phyloP scores from a whole-genome alignment of 2,329 filamentous ascomycete species.

The Magnaporthiopsis poae region DNA sequence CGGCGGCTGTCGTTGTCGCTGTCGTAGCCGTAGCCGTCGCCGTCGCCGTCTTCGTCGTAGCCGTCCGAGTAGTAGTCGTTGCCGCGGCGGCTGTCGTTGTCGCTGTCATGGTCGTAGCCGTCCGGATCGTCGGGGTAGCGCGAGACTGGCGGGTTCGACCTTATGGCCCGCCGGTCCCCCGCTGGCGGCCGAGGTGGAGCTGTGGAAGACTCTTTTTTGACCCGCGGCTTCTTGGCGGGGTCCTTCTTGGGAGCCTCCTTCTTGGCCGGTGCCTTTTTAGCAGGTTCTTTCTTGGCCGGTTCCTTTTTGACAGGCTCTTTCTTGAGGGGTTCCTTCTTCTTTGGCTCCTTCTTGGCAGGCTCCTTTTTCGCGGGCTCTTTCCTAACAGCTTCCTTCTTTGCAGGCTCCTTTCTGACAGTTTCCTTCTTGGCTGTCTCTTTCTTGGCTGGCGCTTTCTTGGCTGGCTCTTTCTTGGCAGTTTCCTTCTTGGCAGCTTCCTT shows the following conservation, averaged over 20 bases:
- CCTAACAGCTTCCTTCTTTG: neutral
- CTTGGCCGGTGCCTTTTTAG: neutral
- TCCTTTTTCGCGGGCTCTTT: neutral
- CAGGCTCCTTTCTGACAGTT: neutral
- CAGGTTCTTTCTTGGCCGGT: neutral
- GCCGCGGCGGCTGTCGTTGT: neutral
- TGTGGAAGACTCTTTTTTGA: neutral
- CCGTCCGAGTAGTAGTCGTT: neutral
- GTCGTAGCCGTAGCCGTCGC: no score
- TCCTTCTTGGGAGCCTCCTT: neutral
- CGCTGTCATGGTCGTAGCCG: neutral
- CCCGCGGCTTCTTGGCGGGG: no score
- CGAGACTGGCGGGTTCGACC: neutral
- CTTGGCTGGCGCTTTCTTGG: no score
- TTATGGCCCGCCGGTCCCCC: neutral
- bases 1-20: no score
- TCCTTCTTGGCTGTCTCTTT: neutral
- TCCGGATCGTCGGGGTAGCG: neutral
- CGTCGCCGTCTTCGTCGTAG: neutral
- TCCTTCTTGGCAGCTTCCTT: no score
- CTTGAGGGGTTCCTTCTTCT: neutral
- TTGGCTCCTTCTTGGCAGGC: conserved; percentile 1
- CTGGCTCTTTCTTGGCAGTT: neutral
- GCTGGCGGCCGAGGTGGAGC: neutral
- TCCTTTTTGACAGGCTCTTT: neutral